Conservation (phyloP, 106 monocot species). For the Acorus gramineus region DNA sequence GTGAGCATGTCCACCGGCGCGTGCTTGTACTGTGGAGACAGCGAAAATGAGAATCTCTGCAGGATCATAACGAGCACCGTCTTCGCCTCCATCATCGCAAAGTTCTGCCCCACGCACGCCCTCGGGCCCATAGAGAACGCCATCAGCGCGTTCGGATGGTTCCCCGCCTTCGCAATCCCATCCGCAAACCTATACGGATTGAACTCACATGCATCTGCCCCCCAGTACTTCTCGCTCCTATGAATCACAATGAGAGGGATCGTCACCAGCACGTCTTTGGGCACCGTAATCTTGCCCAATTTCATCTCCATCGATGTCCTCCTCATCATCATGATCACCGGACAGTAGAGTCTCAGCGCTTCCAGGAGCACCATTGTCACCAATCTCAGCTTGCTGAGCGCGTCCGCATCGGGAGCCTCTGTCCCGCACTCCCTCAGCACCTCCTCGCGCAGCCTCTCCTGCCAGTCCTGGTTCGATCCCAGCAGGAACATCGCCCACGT, state of each 20-base stretch:
- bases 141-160: conserved; percentile 40
- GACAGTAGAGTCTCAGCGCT: conserved; percentile 42
- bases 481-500: conserved; percentile 62
- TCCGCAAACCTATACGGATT: conserved; percentile 47
- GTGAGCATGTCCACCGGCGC: conserved; percentile 28
- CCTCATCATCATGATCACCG: conserved; percentile 11
- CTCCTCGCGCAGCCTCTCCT: conserved; percentile 43
- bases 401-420: conserved; percentile 28
- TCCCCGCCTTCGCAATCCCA: conserved; percentile 31
- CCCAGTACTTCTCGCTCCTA: conserved; percentile 36
- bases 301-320: conserved; percentile 18
- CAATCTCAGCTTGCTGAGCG: not conserved
- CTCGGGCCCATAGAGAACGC: conserved; percentile 53
- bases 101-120: conserved; percentile 43
- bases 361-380: conserved; percentile 40
- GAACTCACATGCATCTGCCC: conserved; percentile 37
- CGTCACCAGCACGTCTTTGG: conserved; percentile 17
- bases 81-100: conserved; percentile 61
- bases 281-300: conserved; percentile 26
- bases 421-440: conserved; percentile 37
- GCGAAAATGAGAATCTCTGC: conserved; percentile 33
- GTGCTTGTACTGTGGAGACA: conserved; percentile 43
- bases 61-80: conserved; percentile 47
- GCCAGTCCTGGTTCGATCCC: conserved; percentile 49
- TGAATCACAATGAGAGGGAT: conserved; percentile 35